Evolutionary conservation across 192 early-diverging fungal species (phyloP), one percentile per base, ranked within the genome.

Genomic region (Podila verticillata): DNA sequence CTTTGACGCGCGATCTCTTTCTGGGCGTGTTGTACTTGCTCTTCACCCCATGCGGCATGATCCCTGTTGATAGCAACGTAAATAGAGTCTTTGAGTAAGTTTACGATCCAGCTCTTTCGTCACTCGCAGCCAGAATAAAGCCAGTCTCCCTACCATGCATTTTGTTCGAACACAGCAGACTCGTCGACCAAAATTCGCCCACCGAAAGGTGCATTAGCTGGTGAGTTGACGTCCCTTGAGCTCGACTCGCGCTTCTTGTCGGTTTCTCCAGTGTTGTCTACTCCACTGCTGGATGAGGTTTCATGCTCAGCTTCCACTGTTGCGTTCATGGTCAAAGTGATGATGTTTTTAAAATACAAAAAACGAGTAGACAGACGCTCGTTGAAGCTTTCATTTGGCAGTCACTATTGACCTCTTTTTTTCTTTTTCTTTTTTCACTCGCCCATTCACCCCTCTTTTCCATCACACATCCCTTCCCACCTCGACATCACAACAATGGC

Each of bases 21-120:
- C 58, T 87, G 85, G 8, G 96, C 98, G 29, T 93, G 86, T 35
- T 88, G 63, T 75, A 93, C 90, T 68, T 96, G 95, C 49, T 96
- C 95, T 59, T 90, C 89, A 73, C 91, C 93, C 89, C 95, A 96
- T 61, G 94, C 92, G 29, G 93, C 96, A 73, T 98, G 93, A 87
- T 99, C 98, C 96, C 95, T 95, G 84, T 58, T 48, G 15, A 51
- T 24, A 13, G 8, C 17, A 8, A 54, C 9, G 6, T 26, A 24
- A 20, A 39, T 48, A 30, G 8, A 30, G 26, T 13, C 22, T 24
- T 5, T 60, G 19, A 32, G 17, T 31, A 20, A 32, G 29, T 32
- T 5, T 17, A 32, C 51, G 47, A 31, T 65, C 32, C 39, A 15
- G 7, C 2, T 15, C 39, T 62, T 44, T 8, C 30, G n/a, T 32